These are phyloP conservation scores for Ilex aquifolium DNA, from an alignment of 257 asterid species.

Conservation along the genomic window DNA sequence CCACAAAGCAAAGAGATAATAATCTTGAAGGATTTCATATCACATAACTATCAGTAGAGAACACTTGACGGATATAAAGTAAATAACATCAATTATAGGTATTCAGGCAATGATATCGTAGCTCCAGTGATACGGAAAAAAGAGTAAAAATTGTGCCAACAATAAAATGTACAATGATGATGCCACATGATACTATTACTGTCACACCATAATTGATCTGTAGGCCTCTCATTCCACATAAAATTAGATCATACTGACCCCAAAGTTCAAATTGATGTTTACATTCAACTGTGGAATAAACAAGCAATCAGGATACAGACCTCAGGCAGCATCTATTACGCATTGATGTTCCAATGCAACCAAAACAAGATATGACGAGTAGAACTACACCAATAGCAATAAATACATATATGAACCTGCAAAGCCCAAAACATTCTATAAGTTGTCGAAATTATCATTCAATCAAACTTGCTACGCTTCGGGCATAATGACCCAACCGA, in stretches of 20 bases:
- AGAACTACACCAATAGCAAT: constrained; percentile 67
- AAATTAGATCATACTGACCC: too few relatives aligned
- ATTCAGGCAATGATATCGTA: not conserved
- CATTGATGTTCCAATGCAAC: constrained; percentile 73
- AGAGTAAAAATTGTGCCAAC: not conserved
- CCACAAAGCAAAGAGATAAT: not conserved
- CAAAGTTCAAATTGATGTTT: not conserved
- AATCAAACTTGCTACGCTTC: too few relatives aligned
- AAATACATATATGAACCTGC: constrained; percentile 95
- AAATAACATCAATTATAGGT: too few relatives aligned
- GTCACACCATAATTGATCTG: too few relatives aligned
- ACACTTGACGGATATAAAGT: not conserved
- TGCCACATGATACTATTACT: too few relatives aligned
- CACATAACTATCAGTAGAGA: not conserved
- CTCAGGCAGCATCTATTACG: constrained; percentile 83
- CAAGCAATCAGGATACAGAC: constrained; percentile 67
- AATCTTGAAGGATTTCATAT: not conserved
- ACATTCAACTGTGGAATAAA: not conserved
- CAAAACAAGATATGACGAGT: constrained; percentile 72
- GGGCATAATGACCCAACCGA: too few relatives aligned
- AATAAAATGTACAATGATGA: too few relatives aligned
- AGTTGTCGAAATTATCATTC: too few relatives aligned
- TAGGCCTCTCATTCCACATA: too few relatives aligned
- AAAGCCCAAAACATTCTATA: not conserved
- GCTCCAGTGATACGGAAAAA: not conserved